Base-by-base conservation (phyloP, 345 rosid genomes). In the Excoecaria agallocha region DNA sequence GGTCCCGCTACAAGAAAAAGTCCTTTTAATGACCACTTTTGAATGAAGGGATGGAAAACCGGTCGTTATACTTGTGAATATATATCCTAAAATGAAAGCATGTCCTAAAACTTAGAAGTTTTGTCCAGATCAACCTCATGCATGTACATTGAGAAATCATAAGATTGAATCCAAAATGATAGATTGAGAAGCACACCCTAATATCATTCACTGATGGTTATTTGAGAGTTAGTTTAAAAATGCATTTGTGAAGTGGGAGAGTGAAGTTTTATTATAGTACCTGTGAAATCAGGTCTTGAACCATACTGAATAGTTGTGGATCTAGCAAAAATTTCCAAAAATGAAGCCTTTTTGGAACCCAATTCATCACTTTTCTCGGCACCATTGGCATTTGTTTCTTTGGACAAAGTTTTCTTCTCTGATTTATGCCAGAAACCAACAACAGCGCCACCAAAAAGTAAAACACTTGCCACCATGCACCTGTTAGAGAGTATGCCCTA, bases 271-370 rank as follows among this genome's bases (percentile, higher is more conserved):
- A 5, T 20, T 13, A 13, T 38, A 56, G 70, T 83, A 91, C 97
- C 97, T 87, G 74, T 79, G 78, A 91, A 91, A 74, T 90, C 83
- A 3, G 97, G 97, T 84, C 98, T 93, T 37, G 87, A 77, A 60
- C 97, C 97, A 82, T 92, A 90, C 41, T 74, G 73, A 50, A 87
- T 66, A 64, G 49, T 69, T 49, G 85, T 80, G 25, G 79, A 79
- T 35, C 73, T 79, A 13, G 69, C 69, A 16, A 51, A 39, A 78
- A 46, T 78, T 49, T 73, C 75, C 56, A 56, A 71, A 24, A 17
- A 54, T 20, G 19, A 51, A 37, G 79, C 73, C 39, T 61, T 48
- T 12, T 75, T 57, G 24, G 49, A 79, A 25, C 24, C 10, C 45
- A 76, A 46, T 50, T 37, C 75, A 22, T 70, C 49, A 12, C 39